Percentiles rank a stretch among this genome's conserved stretches.
Evolutionary conservation across 306 rosid genomes (phyloP).

Genomic region (Castanea sativa): DNA sequence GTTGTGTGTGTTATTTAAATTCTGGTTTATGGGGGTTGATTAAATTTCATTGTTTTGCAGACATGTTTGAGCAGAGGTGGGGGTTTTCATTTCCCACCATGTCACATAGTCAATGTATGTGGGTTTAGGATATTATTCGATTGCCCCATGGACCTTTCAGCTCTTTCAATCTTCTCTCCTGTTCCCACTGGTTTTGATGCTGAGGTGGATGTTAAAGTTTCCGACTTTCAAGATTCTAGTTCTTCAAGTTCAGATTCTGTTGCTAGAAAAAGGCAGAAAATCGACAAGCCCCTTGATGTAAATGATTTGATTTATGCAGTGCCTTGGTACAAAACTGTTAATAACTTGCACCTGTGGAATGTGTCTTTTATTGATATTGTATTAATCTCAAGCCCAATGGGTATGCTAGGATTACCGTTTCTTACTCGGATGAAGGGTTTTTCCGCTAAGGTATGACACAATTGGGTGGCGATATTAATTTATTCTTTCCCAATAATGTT

Average conservation of each 20-base stretch:
- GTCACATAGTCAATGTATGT: constrained; percentile 67
- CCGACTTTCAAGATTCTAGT: constrained; percentile 13
- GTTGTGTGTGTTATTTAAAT: neutral
- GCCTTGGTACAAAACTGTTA: constrained; percentile 24
- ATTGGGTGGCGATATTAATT: neutral
- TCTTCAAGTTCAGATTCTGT: constrained; percentile 22
- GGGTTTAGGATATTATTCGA: constrained; percentile 78
- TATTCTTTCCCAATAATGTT: neutral
- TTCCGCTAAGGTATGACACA: constrained; percentile 28
- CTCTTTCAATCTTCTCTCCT: constrained; percentile 76
- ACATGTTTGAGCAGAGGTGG: constrained; percentile 81
- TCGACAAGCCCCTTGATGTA: constrained; percentile 44
- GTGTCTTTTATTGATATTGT: constrained; percentile 39
- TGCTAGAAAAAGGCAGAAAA: constrained; percentile 42
- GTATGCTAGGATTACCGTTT: constrained; percentile 54
- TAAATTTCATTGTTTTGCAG: constrained; percentile 22
- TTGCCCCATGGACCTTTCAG: constrained; percentile 80
- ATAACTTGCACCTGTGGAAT: constrained; percentile 40
- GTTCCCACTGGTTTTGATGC: constrained; percentile 38
- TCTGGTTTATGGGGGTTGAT: neutral
- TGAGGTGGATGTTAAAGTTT: constrained; percentile 18
- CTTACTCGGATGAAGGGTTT: constrained; percentile 38
- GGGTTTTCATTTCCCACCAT: constrained; percentile 73
- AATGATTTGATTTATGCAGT: constrained; percentile 24
- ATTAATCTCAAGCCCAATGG: constrained; percentile 52